Evolutionary conservation across 306 rosid species (phyloP), one percentile per base, ranked within the genome.

Genomic region (Vachellia pachyceras): DNA sequence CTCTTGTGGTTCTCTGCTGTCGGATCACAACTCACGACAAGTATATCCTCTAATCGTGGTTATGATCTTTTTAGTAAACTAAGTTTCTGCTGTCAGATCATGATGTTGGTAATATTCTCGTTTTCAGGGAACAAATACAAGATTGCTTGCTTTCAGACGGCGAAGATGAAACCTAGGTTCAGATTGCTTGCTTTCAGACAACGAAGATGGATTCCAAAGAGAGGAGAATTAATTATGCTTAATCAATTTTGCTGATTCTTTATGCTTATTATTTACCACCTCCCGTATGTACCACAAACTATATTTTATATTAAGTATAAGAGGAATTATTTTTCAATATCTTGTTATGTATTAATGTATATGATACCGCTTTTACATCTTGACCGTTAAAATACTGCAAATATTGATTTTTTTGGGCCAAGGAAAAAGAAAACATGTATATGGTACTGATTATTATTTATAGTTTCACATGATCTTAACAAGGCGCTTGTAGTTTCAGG

Each of bases 121-220:
- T 73, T 85, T 89, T 75, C 97, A 95, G 98, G 88, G 94, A 90
- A 64, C 92, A 95, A 86, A 88, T 95, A 78, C 90, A 90, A 86
- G 99, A 92, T 82, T 95, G 88, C 84, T 83, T 95, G 82, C 92
- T 95, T 71, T 90, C 94, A 37, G 94, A 95, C 77, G 68, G 82
- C 69, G 94, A 93, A 86, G 93, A 82, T 66, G 94, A 93, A 82
- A 85, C 85, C 7, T 91, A 85, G 82, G 58, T 63, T 47, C 35
- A 58, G 65, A 58, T 10, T 58, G 65, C 36, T 55, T 50, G 23
- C n/a, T 95, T 76, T 90, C 95, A 23, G 95, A 95, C 77, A 68
- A 79, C 71, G 95, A 91, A 86, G 92, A 82, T 66, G 93, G 91
- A 79, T 40, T 63, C 39, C 49, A 10, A 0, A 29, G 60, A 47